These are phyloP conservation scores for Emericellopsis terricola DNA, from an alignment of 495 filamentous ascomycete genomes.

Conservation along the genomic window DNA sequence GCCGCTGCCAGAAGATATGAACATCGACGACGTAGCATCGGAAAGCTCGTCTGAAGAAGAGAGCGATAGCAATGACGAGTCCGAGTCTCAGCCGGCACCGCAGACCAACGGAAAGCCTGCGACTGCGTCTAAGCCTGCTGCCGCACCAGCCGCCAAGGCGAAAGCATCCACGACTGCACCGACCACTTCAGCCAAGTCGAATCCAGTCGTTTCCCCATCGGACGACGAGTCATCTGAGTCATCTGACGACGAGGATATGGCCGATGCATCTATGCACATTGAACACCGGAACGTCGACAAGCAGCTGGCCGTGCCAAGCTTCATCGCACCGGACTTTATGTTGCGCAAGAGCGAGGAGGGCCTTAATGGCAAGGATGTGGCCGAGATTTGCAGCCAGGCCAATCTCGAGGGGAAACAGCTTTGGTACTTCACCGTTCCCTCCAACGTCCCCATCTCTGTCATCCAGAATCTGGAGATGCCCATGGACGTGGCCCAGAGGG, in stretches of 20 bases:
- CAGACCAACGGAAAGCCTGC: constrained; percentile 6
- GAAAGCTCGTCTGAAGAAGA: constrained; percentile 7
- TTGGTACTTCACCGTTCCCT: constrained; percentile 32
- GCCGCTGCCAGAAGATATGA: too few relatives aligned
- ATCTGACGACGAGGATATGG: constrained; percentile 5
- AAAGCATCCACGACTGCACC: too few relatives aligned
- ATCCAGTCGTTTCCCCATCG: too few relatives aligned
- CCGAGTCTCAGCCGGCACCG: too few relatives aligned
- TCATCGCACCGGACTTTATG: constrained; percentile 12
- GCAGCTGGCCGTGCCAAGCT: constrained; percentile 2
- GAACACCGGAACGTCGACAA: constrained; percentile 5
- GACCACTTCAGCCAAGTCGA: too few relatives aligned
- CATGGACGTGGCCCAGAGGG: constrained; percentile 15
- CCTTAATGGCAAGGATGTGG: constrained; percentile 16
- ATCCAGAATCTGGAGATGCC: constrained; percentile 26
- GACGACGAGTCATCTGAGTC: too few relatives aligned
- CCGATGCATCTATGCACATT: constrained; percentile 1
- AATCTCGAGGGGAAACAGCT: constrained; percentile 29
- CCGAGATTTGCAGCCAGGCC: constrained; percentile 20
- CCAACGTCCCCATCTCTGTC: constrained; percentile 27
- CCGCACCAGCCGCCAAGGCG: too few relatives aligned
- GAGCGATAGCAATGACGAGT: constrained; percentile 12
- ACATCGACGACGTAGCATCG: too few relatives aligned
- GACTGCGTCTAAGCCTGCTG: too few relatives aligned
- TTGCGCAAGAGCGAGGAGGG: constrained; percentile 12